Evolutionary conservation across 2,329 filamentous ascomycete species (phyloP).

Genomic region (Aplosporella prunicola): DNA sequence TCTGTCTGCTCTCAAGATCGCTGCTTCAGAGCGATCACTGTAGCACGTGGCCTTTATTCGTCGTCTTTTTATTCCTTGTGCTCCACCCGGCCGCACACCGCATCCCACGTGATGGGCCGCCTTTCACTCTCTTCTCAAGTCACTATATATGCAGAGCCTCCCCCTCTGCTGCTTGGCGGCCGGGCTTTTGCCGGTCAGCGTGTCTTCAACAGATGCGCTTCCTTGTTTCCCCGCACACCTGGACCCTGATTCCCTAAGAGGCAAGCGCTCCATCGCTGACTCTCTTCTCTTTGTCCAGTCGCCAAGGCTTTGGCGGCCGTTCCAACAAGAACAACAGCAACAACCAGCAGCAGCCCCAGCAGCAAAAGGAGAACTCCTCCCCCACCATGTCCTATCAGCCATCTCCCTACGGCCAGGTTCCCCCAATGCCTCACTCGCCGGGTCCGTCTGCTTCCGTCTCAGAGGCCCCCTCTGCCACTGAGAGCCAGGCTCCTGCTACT

Average conservation of each 20-base stretch:
- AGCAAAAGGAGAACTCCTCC: constrained; percentile 14
- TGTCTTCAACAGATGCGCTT: too few species aligned
- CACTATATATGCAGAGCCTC: too few species aligned
- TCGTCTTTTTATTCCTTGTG: constrained; percentile 4
- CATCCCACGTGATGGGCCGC: constrained; percentile 6
- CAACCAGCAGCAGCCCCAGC: constrained; percentile 24
- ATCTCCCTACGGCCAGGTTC: constrained; percentile 26
- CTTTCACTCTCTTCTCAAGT: not conserved
- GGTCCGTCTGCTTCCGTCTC: too few species aligned
- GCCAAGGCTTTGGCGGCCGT: constrained; percentile 35
- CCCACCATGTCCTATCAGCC: constrained; percentile 8
- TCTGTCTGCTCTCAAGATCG: constrained; percentile 10
- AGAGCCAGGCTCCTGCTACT: constrained; percentile 17
- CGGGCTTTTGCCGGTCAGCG: too few species aligned
- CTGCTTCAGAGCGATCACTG: constrained; percentile 3
- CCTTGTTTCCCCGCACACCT: too few species aligned
- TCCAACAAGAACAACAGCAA: constrained; percentile 32
- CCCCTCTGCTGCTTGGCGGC: too few species aligned
- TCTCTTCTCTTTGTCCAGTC: too few species aligned
- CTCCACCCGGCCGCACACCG: constrained; percentile 7
- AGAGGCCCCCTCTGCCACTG: constrained; percentile 22
- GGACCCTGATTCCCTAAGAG: too few species aligned
- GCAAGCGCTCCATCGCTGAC: too few species aligned
- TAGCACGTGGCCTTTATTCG: constrained; percentile 8
- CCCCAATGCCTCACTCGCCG: constrained; percentile 38